Percentiles rank a stretch among this genome's conserved stretches.
phyloP scores from a whole-genome alignment of 2,329 filamentous ascomycete species.

The Cercospora zeina region DNA sequence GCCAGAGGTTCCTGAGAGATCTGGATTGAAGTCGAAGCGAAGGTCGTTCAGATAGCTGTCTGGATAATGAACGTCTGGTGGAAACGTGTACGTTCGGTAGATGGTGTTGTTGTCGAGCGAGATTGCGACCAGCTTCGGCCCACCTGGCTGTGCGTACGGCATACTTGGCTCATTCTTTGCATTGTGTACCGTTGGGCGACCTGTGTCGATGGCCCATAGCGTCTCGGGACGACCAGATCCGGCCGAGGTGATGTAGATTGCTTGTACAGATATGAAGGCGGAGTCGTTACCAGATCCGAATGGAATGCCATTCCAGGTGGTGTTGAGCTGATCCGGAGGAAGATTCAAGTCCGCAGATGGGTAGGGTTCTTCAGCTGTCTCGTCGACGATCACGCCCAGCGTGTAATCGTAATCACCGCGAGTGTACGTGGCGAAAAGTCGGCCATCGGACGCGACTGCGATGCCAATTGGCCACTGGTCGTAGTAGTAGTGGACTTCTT shows the following conservation, averaged over 20 bases:
- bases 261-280: conserved; percentile 49
- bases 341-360: conserved; percentile 46
- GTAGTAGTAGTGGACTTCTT: conserved; percentile 51
- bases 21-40: conserved; percentile 49
- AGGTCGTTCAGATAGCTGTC: conserved; percentile 53
- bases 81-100: conserved; percentile 47
- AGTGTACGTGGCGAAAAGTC: conserved; percentile 51
- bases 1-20: conserved; percentile 43
- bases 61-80: conserved; percentile 47
- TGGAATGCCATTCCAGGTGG: conserved; percentile 44
- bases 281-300: conserved; percentile 50
- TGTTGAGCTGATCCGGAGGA: conserved; percentile 42
- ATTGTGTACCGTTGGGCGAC: conserved; percentile 47
- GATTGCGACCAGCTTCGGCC: conserved; percentile 50
- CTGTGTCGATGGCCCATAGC: conserved; percentile 51
- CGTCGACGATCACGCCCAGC: conserved; percentile 51
- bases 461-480: conserved; percentile 51
- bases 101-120: conserved; percentile 46
- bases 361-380: conserved; percentile 51
- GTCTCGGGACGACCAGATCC: conserved; percentile 43
- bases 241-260: conserved; percentile 48
- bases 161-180: conserved; percentile 43
- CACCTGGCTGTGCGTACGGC: conserved; percentile 49
- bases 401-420: conserved; percentile 51
- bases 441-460: conserved; percentile 46